Base-by-base conservation (phyloP, 2,329 filamentous ascomycete species). In the Dothideomycetidae sp. region DNA sequence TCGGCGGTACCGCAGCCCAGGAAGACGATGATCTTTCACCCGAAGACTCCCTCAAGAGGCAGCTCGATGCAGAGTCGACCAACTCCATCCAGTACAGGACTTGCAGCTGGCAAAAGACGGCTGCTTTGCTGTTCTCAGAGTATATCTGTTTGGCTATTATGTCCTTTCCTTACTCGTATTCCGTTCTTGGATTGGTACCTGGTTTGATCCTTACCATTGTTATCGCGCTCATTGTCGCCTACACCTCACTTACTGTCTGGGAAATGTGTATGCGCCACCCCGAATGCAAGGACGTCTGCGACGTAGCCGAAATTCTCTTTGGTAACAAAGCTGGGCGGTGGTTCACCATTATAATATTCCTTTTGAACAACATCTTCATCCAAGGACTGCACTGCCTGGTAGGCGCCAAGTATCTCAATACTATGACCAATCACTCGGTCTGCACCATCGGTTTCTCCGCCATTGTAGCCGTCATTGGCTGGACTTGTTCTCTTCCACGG, bases 151-250 rank as follows among this genome's bases (percentile, higher is more conserved):
- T 94, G 59, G 72, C 72, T 14, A 93, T 93, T 54, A 93, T 94
- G 85, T 92, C 82, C 35, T 94, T 94, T 49, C 86, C 86, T 0
- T 93, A 81, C 70, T 93, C 84, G 0, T 94, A 94, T 59, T 82
- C 83, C 30, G 64, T 88, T 17, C 71, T 94, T 5, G 86, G 86
- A 5, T 69, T 94, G 11, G 82, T 93, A 1, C 85, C 86, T 0
- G 85, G 81, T 15, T 58, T 94, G 37, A 88, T 93, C 44, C 55
- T 93, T 53, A 93, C 86, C 0, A 67, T 81, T 2, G 71, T 88
- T 18, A 71, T 92, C 41, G 84, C 86, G 16, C 69, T 62, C 4
- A 58, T 86, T 12, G 86, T 94, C 1, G 65, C 92, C 4, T 94
- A 93, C 57, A 93, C 86, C 33, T 85, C 74, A 13, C 59, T 82